A percentile compares a stretch with the other conserved stretches of the same genome.
Evolutionary conservation across 371 early-diverging fungal genomes (phyloP).

Genomic region (Umbelopsis sp.): DNA sequence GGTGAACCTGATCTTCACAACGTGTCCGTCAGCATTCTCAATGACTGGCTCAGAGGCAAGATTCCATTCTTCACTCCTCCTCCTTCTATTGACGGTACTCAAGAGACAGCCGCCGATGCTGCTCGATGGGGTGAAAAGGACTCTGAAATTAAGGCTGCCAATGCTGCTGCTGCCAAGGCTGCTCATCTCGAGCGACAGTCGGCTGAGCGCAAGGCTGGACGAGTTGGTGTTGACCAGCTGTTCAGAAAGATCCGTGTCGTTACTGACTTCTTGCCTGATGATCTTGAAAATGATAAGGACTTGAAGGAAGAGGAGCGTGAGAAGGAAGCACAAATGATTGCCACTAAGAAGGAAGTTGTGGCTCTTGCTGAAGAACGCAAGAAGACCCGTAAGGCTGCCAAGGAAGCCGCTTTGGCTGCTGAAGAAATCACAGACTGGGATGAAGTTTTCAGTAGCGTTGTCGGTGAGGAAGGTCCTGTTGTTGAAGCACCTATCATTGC

Average conservation of each 20-base stretch:
- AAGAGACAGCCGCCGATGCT: conserved; percentile 12
- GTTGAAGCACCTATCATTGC: conserved; percentile 44
- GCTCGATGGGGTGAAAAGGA: conserved; percentile 14
- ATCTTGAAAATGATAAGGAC: conserved; percentile 68
- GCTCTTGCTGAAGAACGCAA: conserved; percentile 38
- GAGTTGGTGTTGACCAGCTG: conserved; percentile 73
- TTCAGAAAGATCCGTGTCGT: conserved; percentile 85
- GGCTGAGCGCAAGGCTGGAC: conserved; percentile 30
- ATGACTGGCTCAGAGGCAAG: conserved; percentile 99
- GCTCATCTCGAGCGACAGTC: conserved; percentile 12
- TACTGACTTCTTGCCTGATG: conserved; percentile 77
- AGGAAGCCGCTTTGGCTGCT: conserved; percentile 30
- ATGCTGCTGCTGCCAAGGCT: conserved; percentile 21
- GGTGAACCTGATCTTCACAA: conserved; percentile 94
- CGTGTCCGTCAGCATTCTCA: conserved; percentile 97
- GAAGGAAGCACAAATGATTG: conserved; percentile 42
- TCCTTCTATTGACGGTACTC: conserved; percentile 53
- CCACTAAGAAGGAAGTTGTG: conserved; percentile 48
- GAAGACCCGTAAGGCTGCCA: conserved; percentile 37
- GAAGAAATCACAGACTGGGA: conserved; percentile 83
- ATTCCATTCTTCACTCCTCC: conserved; percentile 96
- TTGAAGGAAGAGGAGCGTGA: conserved; percentile 53
- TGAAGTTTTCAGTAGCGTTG: conserved; percentile 84
- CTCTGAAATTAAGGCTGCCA: conserved; percentile 20
- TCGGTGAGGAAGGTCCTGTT: conserved; percentile 68